Percentiles rank a stretch among this genome's conserved stretches.
phyloP scores from a whole-genome alignment of 2,329 filamentous ascomycete species.

The Fusarium circinatum region DNA sequence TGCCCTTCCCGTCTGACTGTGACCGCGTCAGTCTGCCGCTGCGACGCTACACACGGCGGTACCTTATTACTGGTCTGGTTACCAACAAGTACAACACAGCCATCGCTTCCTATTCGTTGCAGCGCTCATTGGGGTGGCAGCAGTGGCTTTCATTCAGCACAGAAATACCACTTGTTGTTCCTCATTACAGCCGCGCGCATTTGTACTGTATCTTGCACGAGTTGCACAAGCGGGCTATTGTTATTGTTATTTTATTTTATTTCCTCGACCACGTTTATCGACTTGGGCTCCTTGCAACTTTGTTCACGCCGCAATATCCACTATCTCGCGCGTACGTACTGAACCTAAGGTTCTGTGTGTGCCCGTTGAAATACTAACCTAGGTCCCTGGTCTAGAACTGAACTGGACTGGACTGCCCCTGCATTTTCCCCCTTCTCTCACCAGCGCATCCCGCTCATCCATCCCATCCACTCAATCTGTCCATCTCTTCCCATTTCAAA shows the following conservation, averaged over 20 bases:
- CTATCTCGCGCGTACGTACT: slow-evolving; percentile 3
- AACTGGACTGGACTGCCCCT: slow-evolving; percentile 12
- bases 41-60: slow-evolving; percentile 10
- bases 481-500: slow-evolving; percentile 33
- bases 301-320: slow-evolving; percentile 13
- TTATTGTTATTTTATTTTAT: background rate
- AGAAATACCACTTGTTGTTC: slow-evolving; percentile 24
- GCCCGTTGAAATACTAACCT: background rate
- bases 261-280: background rate
- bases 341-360: background rate
- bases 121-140: background rate
- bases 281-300: background rate
- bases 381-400: slow-evolving; percentile 23
- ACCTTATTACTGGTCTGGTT: slow-evolving; percentile 29
- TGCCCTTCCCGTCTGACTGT: slow-evolving; percentile 27
- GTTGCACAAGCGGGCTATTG: slow-evolving; percentile 8
- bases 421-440: slow-evolving; percentile 29
- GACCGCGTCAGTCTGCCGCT: slow-evolving; percentile 33
- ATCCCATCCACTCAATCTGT: slow-evolving; percentile 29
- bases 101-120: slow-evolving; percentile 10
- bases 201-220: slow-evolving; percentile 9
- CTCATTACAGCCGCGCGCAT: slow-evolving; percentile 27
- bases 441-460: slow-evolving; percentile 30
- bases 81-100: background rate
- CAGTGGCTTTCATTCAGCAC: slow-evolving; percentile 17